These are phyloP conservation scores for Massariosphaeria phaeospora DNA, from an alignment of 495 filamentous ascomycete genomes.

Conservation along the genomic window DNA sequence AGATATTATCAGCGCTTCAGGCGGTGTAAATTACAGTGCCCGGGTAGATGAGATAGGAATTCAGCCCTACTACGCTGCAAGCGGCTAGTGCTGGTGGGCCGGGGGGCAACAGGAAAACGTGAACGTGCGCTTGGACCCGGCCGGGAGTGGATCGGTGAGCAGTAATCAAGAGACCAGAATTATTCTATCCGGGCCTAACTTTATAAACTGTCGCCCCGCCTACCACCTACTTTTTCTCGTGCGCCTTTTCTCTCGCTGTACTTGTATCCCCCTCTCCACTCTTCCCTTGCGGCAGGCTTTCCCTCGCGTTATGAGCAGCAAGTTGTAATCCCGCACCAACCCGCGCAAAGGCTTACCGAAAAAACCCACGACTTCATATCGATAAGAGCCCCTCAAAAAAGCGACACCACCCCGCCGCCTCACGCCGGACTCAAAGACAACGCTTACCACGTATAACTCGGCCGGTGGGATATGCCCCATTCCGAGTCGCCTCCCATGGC, in stretches of 20 bases:
- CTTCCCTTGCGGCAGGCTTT: not conserved
- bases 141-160: no score
- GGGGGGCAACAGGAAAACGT: no score
- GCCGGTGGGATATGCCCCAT: conserved; percentile 56
- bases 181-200: conserved; percentile 14
- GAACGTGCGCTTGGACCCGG: no score
- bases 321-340: not conserved
- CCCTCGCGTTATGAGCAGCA: not conserved
- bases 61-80: no score
- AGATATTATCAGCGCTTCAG: no score
- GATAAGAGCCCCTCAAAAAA: conserved; percentile 11
- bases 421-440: not conserved
- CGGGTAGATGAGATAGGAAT: no score
- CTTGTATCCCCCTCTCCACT: conserved; percentile 11
- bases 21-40: no score
- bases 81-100: no score
- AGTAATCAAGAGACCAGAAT: no score
- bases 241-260: not conserved
- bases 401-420: not conserved
- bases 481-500: conserved; percentile 54
- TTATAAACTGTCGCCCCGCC: conserved; percentile 7
- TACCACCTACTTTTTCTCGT: not conserved
- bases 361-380: conserved; percentile 9
- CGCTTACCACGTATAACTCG: not conserved
- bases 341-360: conserved; percentile 2